These are phyloP conservation scores for Cupressus sempervirens DNA, from an alignment of 75 land plant genomes.

Conservation along the genomic window DNA sequence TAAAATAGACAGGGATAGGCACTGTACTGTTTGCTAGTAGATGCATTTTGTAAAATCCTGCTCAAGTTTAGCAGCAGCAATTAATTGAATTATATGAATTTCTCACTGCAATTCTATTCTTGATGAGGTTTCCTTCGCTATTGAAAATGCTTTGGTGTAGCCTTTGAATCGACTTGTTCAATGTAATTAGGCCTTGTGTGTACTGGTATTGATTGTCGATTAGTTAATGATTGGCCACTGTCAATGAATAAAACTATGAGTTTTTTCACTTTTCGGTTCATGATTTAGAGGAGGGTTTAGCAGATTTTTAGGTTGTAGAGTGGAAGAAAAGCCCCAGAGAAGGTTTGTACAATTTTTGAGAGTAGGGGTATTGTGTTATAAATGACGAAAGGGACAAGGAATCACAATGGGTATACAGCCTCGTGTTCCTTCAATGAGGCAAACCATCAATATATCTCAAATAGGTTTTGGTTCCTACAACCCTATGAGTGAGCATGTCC, in stretches of 20 bases:
- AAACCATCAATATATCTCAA: conserved; percentile 61
- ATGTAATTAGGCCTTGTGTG: background rate
- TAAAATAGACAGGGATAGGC: no score
- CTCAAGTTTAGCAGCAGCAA: no score
- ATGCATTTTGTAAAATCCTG: background rate
- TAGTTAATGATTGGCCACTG: background rate
- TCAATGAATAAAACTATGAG: background rate
- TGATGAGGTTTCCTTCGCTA: no score
- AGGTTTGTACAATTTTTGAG: no score
- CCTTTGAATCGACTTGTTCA: background rate
- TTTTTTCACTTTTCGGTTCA: no score
- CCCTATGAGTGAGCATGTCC: background rate
- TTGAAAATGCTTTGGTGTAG: background rate
- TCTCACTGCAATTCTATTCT: no score
- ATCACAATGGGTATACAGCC: conserved; percentile 56
- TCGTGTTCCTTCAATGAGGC: conserved; percentile 36
- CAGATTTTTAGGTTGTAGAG: background rate
- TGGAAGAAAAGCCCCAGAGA: background rate
- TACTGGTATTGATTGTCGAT: background rate
- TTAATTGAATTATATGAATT: no score
- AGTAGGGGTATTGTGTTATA: no score
- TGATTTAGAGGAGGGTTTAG: background rate
- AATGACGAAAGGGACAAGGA: background rate
- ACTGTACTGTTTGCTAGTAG: no score
- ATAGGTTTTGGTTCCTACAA: conserved; percentile 11